These are phyloP conservation scores for Amanita inopinata DNA, from an alignment of 768 basidiomycete species.

Conservation along the genomic window DNA sequence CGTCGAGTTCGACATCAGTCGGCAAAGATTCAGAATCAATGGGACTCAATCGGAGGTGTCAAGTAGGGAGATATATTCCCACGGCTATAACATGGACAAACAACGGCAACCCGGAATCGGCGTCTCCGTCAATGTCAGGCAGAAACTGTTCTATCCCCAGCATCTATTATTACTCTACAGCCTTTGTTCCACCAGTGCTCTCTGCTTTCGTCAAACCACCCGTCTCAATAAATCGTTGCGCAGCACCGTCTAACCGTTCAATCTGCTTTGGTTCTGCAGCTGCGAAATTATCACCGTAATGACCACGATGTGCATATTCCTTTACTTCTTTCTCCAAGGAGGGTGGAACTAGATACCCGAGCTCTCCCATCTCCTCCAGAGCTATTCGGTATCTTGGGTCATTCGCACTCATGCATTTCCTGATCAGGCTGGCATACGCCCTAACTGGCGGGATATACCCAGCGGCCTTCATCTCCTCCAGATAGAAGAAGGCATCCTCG, in stretches of 20 bases:
- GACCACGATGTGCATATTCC: neutral
- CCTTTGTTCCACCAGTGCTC: too few species aligned
- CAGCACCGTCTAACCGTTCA: conserved; percentile 18
- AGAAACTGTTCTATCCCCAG: too few species aligned
- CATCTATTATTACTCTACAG: too few species aligned
- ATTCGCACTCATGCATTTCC: conserved; percentile 41
- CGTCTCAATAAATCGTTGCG: conserved; percentile 23
- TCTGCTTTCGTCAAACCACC: conserved; percentile 17
- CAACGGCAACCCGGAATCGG: neutral
- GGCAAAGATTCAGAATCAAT: neutral
- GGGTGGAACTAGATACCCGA: conserved; percentile 33
- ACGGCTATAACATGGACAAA: conserved; percentile 1
- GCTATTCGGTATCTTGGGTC: conserved; percentile 61
- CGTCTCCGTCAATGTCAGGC: too few species aligned
- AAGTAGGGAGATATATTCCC: neutral
- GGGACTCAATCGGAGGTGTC: neutral
- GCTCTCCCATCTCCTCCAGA: conserved; percentile 60
- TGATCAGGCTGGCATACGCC: conserved; percentile 52
- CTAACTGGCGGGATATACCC: conserved; percentile 40
- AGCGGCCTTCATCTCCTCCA: conserved; percentile 78
- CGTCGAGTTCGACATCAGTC: conserved; percentile 1
- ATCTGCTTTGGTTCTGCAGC: neutral
- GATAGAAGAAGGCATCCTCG: conserved; percentile 82
- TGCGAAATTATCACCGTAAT: neutral
- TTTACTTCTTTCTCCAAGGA: conserved; percentile 13